A percentile compares a stretch with the other conserved stretches of the same genome.
Evolutionary conservation across 768 basidiomycete species (phyloP).

Genomic region (Dendrothele bispora): DNA sequence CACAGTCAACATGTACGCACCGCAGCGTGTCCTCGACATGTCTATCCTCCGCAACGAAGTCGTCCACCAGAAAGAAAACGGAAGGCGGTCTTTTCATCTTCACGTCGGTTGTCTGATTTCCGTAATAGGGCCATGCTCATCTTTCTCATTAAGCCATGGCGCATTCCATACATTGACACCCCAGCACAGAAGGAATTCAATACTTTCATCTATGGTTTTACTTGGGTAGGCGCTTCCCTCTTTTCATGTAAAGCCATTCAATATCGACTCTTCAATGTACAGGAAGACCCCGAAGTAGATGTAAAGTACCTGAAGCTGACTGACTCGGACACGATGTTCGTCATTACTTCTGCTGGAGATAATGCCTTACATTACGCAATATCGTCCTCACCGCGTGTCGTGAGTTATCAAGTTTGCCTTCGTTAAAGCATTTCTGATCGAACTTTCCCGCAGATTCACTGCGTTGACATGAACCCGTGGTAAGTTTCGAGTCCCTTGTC

Average conservation of each 20-base stretch:
- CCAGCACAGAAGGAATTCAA: background rate
- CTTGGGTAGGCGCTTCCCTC: background rate
- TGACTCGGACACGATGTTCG: background rate
- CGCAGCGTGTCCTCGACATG: too few species aligned
- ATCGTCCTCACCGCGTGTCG: background rate
- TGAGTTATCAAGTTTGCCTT: background rate
- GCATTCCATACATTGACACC: background rate
- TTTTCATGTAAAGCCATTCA: background rate
- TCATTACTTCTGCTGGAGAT: conserved; percentile 4
- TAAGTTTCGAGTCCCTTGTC: conserved; percentile 8
- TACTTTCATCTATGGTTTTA: conserved; percentile 4
- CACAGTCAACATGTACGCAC: too few species aligned
- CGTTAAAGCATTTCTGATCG: conserved; percentile 3
- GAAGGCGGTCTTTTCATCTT: too few species aligned
- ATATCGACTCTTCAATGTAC: background rate
- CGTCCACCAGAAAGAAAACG: too few species aligned
- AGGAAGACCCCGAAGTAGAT: conserved; percentile 4
- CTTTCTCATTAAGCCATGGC: background rate
- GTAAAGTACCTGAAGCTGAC: background rate
- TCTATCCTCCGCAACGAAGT: too few species aligned
- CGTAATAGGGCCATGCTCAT: too few species aligned
- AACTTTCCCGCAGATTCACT: conserved; percentile 35
- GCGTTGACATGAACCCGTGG: conserved; percentile 60
- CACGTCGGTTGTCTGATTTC: too few species aligned
- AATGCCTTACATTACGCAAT: conserved; percentile 2